phyloP scores from a whole-genome alignment of 2,329 filamentous ascomycete genomes.

The Exophiala phaeomuriformis region DNA sequence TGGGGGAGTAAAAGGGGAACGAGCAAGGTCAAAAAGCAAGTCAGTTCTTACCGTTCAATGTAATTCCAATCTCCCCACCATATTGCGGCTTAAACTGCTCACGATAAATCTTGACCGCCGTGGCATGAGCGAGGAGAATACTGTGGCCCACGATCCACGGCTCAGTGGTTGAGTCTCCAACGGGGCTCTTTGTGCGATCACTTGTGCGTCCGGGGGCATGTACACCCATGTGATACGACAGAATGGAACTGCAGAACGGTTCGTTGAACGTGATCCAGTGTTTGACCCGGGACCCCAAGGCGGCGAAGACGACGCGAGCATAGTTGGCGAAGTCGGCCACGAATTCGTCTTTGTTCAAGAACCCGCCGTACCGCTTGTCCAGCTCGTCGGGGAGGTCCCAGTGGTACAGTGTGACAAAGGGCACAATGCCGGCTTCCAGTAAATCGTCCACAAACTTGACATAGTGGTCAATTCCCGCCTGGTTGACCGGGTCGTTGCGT shows the following conservation, averaged over 20 bases:
- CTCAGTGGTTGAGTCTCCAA: constrained; percentile 68
- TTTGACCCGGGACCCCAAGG: constrained; percentile 66
- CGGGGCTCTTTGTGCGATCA: constrained; percentile 61
- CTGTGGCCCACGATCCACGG: constrained; percentile 79
- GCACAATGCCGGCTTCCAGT: constrained; percentile 65
- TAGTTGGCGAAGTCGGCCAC: constrained; percentile 74
- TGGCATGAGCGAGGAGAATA: constrained; percentile 69
- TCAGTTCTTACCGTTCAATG: constrained; percentile 60
- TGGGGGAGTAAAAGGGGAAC: not conserved
- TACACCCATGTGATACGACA: constrained; percentile 69
- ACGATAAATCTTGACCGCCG: constrained; percentile 73
- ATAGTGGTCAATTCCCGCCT: constrained; percentile 70
- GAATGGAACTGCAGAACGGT: constrained; percentile 74
- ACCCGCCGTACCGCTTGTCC: constrained; percentile 71
- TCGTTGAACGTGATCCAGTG: constrained; percentile 90
- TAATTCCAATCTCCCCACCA: constrained; percentile 77
- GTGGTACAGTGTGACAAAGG: constrained; percentile 77
- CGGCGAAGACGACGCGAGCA: constrained; percentile 66
- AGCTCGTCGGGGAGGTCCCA: constrained; percentile 79
- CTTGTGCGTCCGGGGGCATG: constrained; percentile 79
- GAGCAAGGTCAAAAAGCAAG: not conserved
- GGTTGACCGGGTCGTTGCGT: constrained; percentile 72
- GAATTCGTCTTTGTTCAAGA: constrained; percentile 75
- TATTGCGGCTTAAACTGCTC: constrained; percentile 69
- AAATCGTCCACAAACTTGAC: constrained; percentile 71